Conservation (phyloP, 2,329 filamentous ascomycete genomes). For the Acephala macrosclerotiorum region DNA sequence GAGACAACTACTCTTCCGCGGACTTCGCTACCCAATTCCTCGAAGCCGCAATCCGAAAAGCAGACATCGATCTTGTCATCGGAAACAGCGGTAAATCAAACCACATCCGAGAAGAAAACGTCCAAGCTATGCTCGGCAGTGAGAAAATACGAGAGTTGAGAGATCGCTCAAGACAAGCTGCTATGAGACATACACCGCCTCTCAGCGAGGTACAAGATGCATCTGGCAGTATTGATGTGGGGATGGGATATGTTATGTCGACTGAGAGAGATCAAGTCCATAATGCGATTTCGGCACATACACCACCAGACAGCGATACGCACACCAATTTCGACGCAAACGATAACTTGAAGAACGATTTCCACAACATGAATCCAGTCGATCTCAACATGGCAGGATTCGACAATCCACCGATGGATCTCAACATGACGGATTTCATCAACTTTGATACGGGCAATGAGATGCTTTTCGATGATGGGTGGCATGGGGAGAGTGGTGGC, state of each 20-base stretch:
- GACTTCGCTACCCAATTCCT: conserved; percentile 95
- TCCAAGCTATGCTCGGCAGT: conserved; percentile 4
- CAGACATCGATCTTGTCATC: conserved; percentile 62
- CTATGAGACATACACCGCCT: conserved; percentile 27
- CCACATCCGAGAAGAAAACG: conserved; percentile 16
- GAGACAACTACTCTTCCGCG: conserved; percentile 91
- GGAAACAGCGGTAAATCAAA: conserved; percentile 4
- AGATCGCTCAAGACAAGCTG: conserved; percentile 3
- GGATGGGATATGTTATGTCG: conserved; percentile 3
- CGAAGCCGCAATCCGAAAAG: conserved; percentile 90
- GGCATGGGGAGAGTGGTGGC: conserved; percentile 38
- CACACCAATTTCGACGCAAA: conserved; percentile 13
- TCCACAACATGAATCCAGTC: conserved; percentile 2
- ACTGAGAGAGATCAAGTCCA: neutral
- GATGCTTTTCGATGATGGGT: conserved; percentile 29
- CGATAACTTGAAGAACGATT: neutral
- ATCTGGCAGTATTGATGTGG: neutral
- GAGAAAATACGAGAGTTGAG: conserved; percentile 23
- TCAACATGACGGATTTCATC: conserved; percentile 30
- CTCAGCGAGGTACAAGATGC: conserved; percentile 7
- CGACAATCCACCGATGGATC: neutral
- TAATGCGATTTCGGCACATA: conserved; percentile 29
- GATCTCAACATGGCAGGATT: conserved; percentile 25
- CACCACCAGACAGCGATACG: conserved; percentile 30
- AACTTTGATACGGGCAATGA: conserved; percentile 34